phyloP scores from a whole-genome alignment of 345 rosid genomes.

The Carallia pectinifolia region DNA sequence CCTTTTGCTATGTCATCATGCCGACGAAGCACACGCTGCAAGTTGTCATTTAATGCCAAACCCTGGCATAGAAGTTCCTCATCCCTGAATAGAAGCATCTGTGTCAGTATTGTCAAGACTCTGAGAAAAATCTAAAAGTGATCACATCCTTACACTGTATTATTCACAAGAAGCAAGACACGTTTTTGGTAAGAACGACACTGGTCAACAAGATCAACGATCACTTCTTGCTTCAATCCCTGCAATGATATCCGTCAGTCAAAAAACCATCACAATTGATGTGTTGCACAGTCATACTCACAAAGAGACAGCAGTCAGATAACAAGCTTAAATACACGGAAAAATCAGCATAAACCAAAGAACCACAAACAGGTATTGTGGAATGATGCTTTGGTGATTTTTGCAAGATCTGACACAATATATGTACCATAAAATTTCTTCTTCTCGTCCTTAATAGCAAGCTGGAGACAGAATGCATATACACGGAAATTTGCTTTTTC shows the following conservation, averaged over 20 bases:
- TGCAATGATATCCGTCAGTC: constrained; percentile 30
- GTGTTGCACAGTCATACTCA: neutral
- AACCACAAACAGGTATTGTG: neutral
- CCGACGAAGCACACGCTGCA: constrained; percentile 77
- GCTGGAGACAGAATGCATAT: neutral
- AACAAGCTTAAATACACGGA: neutral
- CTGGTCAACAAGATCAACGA: constrained; percentile 88
- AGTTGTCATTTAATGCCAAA: constrained; percentile 72
- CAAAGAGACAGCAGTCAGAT: neutral
- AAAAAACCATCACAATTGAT: neutral
- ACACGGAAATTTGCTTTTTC: neutral
- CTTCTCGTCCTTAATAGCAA: neutral
- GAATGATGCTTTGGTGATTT: neutral
- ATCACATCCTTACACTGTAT: constrained; percentile 52
- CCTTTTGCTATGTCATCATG: constrained; percentile 86
- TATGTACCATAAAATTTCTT: neutral
- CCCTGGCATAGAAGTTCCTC: constrained; percentile 85
- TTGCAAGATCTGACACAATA: neutral
- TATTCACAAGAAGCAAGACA: constrained; percentile 76
- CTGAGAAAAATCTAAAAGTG: constrained; percentile 4
- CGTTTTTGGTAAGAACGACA: constrained; percentile 84
- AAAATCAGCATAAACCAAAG: neutral
- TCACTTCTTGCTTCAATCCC: constrained; percentile 82
- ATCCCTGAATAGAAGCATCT: constrained; percentile 44
- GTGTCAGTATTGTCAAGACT: constrained; percentile 21